phyloP scores from a whole-genome alignment of 805 yeast species.

The Lachancea quebecensis region DNA sequence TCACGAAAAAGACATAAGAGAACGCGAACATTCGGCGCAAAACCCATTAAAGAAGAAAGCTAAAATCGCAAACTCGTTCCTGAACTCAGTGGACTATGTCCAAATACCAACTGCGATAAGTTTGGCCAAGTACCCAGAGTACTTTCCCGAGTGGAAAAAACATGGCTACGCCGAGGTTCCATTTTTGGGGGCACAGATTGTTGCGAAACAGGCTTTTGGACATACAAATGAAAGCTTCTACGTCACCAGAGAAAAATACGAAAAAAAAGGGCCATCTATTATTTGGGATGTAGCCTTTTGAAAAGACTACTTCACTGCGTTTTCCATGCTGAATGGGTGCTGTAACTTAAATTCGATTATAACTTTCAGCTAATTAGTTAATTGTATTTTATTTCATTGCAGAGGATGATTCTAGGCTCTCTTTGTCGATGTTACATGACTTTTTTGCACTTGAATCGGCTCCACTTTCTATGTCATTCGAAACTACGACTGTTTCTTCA shows the following conservation, averaged over 20 bases:
- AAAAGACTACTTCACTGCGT: neutral
- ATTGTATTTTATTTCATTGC: no score
- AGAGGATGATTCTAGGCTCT: no score
- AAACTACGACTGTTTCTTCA: neutral
- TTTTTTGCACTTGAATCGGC: neutral
- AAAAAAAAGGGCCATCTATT: slow-evolving; percentile 72
- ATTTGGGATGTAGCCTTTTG: slow-evolving; percentile 59
- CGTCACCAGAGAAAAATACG: slow-evolving; percentile 62
- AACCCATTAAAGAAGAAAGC: slow-evolving; percentile 26
- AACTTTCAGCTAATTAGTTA: no score
- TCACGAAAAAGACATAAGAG: slow-evolving; percentile 23
- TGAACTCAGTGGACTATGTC: slow-evolving; percentile 30
- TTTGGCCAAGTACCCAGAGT: slow-evolving; percentile 72
- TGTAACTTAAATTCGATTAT: neutral
- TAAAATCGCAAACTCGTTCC: slow-evolving; percentile 24
- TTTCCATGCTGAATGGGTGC: neutral
- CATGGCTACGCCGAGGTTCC: slow-evolving; percentile 67
- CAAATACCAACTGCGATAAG: slow-evolving; percentile 80
- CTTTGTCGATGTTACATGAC: neutral
- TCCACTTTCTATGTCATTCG: neutral
- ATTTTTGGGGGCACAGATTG: slow-evolving; percentile 82
- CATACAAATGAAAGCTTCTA: slow-evolving; percentile 59
- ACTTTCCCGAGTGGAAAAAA: slow-evolving; percentile 92
- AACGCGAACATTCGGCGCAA: slow-evolving; percentile 27
- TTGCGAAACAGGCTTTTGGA: slow-evolving; percentile 76